Evolutionary conservation across 2,329 filamentous ascomycete species (phyloP).

Genomic region (Paracorniculantispora psalliotae): DNA sequence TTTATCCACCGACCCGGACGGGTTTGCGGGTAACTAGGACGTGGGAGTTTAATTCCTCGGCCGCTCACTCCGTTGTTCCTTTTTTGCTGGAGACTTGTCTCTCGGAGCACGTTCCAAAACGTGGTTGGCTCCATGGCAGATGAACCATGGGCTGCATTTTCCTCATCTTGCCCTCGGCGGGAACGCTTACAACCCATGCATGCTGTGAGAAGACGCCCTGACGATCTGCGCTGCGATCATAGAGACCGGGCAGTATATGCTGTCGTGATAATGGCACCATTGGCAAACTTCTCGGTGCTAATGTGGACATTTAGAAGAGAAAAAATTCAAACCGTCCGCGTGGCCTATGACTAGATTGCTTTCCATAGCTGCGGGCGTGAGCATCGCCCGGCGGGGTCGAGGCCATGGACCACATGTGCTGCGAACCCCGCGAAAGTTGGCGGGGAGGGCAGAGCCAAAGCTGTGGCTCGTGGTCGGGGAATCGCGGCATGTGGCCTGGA

Average conservation of each 20-base stretch:
- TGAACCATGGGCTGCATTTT: not conserved
- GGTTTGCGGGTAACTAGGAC: not conserved
- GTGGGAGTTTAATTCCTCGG: not conserved
- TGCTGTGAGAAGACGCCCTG: not conserved
- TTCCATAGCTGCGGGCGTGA: too few relatives aligned
- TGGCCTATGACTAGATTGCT: not conserved
- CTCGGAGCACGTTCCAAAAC: too few relatives aligned
- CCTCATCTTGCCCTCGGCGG: not conserved
- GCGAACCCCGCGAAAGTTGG: too few relatives aligned
- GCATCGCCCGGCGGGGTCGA: too few relatives aligned
- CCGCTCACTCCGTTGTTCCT: not conserved
- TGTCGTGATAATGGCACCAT: too few relatives aligned
- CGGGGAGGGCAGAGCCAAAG: too few relatives aligned
- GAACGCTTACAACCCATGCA: not conserved
- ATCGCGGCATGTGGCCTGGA: not conserved
- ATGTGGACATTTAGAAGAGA: not conserved
- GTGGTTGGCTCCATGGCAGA: too few relatives aligned
- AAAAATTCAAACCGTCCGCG: not conserved
- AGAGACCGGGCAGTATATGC: too few relatives aligned
- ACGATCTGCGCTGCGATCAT: not conserved
- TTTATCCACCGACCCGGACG: not conserved
- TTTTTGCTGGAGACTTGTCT: not conserved
- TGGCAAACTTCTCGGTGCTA: not conserved
- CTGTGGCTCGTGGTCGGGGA: too few relatives aligned
- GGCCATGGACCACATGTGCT: too few relatives aligned